Base-by-base conservation (phyloP, 768 basidiomycete genomes). In the Trametes sanguinea region DNA sequence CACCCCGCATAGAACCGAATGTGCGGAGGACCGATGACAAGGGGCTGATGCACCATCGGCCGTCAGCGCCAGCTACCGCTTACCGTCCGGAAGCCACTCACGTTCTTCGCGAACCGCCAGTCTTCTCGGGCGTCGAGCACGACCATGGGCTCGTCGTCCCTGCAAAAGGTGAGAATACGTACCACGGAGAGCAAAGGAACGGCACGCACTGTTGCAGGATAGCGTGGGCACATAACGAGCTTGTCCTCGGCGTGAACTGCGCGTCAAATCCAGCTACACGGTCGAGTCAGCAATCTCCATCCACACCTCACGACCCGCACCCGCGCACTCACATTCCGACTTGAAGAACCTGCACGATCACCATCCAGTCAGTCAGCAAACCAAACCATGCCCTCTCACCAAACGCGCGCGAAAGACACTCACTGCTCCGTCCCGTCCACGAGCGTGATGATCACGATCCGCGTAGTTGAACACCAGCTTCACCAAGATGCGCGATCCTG, bases 1-100 rank as follows among this genome's bases (percentile, higher is more conserved):
- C 93, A 93, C 14, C 93, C 95, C 3, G 95, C 95, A 71, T 95
- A 96, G 73, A 98, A 98, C 17, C 93, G 83, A 33, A 94, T 81
- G 61, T 85, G 72, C 5, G 92, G 90, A 32, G 77, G 67, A 4
- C 85, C 88, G 1, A 74, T 77, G 42, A 93, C 90, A 56, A 88
- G 76, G 0, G 92, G 93, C 90, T 94, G 22, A 22, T 22, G 62
- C 7, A 53, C 42, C 53, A 42, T 39, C 22, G 51, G 35, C 11
- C 43, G 29, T 51, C 57, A 57, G 62, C 22, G 63, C 44, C 10
- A 43, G 11, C 4, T 6, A 29, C 56, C 40, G 35, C n/a, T 29
- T 13, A 2, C 3, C 29, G 2, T 33, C 2, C 48, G 58, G 8
- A 16, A 33, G 48, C 22, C 7, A 74, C 85, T 68, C 63, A 94